Conservation (phyloP, 106 monocot genomes). For the Gastrodia elata region DNA sequence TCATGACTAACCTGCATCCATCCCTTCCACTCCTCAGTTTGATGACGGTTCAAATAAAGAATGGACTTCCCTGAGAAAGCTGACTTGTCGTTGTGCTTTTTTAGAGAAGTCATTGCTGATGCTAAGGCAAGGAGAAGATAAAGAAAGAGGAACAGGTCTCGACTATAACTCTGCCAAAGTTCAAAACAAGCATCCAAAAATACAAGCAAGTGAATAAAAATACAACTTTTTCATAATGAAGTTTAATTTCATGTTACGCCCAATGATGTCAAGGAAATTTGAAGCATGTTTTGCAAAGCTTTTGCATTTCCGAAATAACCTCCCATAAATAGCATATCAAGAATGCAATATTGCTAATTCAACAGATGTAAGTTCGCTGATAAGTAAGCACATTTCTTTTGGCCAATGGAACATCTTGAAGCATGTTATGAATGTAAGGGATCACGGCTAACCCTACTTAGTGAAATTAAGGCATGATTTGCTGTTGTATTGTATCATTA, state of each 20-base stretch:
- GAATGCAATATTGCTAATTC: neutral
- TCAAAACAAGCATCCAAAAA: slow-evolving; percentile 8
- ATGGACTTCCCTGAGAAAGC: slow-evolving; percentile 79
- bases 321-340: neutral
- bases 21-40: slow-evolving; percentile 99
- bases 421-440: too few relatives aligned
- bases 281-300: neutral
- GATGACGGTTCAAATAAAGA: slow-evolving; percentile 87
- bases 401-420: too few relatives aligned
- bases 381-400: neutral
- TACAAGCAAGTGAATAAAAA: neutral
- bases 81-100: slow-evolving; percentile 78
- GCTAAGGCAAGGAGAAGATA: slow-evolving; percentile 90
- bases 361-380: too few relatives aligned
- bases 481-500: neutral
- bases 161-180: slow-evolving; percentile 61
- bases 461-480: too few relatives aligned
- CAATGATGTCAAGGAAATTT: neutral
- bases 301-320: neutral
- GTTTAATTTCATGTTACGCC: neutral
- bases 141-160: slow-evolving; percentile 89
- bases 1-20: slow-evolving; percentile 88
- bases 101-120: slow-evolving; percentile 80
- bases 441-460: too few relatives aligned
- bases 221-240: neutral